Evolutionary conservation across 192 early-diverging fungal genomes (phyloP).

Genomic region (Coemansia sp.): DNA sequence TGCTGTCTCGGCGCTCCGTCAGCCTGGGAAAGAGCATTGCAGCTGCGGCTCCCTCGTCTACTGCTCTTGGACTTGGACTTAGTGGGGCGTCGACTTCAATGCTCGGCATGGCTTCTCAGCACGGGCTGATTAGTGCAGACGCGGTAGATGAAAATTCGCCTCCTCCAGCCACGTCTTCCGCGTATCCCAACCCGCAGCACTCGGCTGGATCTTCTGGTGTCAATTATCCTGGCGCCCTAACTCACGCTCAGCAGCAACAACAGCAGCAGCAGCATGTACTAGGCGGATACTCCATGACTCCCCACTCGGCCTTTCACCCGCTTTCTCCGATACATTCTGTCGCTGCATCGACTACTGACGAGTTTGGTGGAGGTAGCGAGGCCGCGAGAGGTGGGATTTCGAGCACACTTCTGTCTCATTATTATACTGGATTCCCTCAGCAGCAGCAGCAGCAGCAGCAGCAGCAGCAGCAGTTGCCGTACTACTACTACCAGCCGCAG

Average conservation of each 20-base stretch:
- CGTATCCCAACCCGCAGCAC: constrained; percentile 21
- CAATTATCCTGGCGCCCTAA: constrained; percentile 5
- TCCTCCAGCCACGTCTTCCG: constrained; percentile 10
- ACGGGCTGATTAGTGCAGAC: neutral
- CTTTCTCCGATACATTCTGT: constrained; percentile 30
- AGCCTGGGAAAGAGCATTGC: constrained; percentile 40
- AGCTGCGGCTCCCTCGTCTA: constrained; percentile 10
- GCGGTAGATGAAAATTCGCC: constrained; percentile 5
- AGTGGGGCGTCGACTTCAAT: constrained; percentile 37
- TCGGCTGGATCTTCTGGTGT: constrained; percentile 16
- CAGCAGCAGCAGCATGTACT: constrained; percentile 22
- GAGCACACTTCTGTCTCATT: constrained; percentile 1
- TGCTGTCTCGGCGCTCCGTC: constrained; percentile 41
- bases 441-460: constrained; percentile 22
- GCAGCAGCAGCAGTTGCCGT: constrained; percentile 16
- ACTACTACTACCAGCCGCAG: constrained; percentile 20
- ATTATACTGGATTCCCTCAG: constrained; percentile 15
- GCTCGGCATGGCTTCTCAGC: neutral
- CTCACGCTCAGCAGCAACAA: constrained; percentile 23
- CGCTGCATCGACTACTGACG: constrained; percentile 23
- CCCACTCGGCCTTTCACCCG: constrained; percentile 44
- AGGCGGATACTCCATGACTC: constrained; percentile 22
- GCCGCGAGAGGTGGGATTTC: neutral
- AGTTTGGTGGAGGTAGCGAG: constrained; percentile 17
- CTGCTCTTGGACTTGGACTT: constrained; percentile 36